Conservation (phyloP, 495 filamentous ascomycete genomes). For the Aspergillus indologenus region DNA sequence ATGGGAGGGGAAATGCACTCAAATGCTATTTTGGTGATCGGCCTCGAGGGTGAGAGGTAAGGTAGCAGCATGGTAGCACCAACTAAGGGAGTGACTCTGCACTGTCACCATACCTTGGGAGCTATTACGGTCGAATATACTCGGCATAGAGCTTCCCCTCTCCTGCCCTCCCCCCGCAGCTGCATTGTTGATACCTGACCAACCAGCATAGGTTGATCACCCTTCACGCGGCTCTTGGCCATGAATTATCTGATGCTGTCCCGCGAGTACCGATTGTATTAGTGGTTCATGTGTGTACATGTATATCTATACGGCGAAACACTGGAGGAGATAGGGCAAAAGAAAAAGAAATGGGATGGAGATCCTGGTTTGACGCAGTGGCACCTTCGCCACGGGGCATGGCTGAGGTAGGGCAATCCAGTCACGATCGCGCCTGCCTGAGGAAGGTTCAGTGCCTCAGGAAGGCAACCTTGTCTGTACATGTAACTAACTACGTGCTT, state of each 20-base stretch:
- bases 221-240: not conserved
- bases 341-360: not conserved
- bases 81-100: conserved; percentile 31
- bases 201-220: conserved; percentile 3
- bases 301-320: too few relatives aligned
- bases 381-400: conserved; percentile 2
- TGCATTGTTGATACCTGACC: conserved; percentile 8
- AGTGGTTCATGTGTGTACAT: not conserved
- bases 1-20: conserved; percentile 13
- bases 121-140: not conserved
- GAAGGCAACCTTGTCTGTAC: not conserved
- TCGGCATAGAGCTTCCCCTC: not conserved
- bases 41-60: conserved; percentile 13
- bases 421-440: not conserved
- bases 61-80: conserved; percentile 13
- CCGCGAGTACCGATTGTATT: not conserved
- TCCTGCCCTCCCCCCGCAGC: not conserved
- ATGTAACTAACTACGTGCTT: too few relatives aligned
- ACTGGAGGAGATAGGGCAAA: not conserved
- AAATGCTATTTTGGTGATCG: conserved; percentile 12
- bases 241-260: not conserved
- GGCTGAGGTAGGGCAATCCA: conserved; percentile 1
- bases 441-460: not conserved
- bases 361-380: not conserved
- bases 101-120: conserved; percentile 31